Base-by-base conservation (phyloP, 257 asterid genomes). In the Solanum sejunctum region DNA sequence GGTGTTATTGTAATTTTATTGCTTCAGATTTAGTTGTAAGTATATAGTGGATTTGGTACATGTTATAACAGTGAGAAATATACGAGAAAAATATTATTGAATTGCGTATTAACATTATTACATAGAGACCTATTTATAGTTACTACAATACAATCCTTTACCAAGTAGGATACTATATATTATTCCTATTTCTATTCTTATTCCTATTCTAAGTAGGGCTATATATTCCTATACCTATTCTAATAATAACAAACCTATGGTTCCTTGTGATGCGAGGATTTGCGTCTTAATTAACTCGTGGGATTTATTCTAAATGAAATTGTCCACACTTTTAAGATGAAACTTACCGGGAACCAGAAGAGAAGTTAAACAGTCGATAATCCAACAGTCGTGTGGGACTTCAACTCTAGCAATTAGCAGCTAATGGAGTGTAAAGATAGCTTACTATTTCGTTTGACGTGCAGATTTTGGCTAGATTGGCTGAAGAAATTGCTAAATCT, bases 381-480 rank as follows among this genome's bases (percentile, higher is more conserved):
- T 77, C 81, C 28, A 78, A 78, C 61, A 52, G 26, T 78, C 52
- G 7, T 51, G 18, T 26, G 83, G 64, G 64, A 78, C 23, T 78
- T 78, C 49, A 52, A 78, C 49, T 78, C 28, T 78, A 78, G 17
- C 49, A 10, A 52, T 16, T 78, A 16, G 28, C 83, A 51, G 83
- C 83, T 51, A 26, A 78, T 3, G 10, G 5, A 15, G 47, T 36
- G 13, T 18, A 69, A 52, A 32, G 2, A 17, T 20, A 70, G 67
- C 3, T n/a, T 36, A 11, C 13, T 60, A 13, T 61, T 75, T 39
- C 36, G 15, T 64, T 64, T 64, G 61, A 43, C 21, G 51, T 87
- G 92, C 88, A 95, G 99, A 94, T 92, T 86, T 89, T 95, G 90
- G 93, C 91, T 80, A 64, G 84, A 87, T 86, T 97, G 91, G 96